A percentile compares a stretch with the other conserved stretches of the same genome.
phyloP scores from a whole-genome alignment of 73 alveolate species.

The Uronychia setigera region DNA sequence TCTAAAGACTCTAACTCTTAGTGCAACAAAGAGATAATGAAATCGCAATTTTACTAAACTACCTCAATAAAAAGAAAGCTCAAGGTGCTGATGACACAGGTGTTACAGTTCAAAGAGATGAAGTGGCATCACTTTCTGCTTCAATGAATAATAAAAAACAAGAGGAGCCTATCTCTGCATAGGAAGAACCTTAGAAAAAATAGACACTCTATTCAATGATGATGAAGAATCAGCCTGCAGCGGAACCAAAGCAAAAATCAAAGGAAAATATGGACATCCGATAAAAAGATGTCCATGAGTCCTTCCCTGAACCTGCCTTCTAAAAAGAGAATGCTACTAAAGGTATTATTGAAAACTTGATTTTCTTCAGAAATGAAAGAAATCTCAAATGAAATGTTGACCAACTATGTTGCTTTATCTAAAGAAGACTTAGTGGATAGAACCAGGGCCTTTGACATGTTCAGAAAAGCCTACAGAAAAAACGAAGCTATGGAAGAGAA shows the following conservation, averaged over 20 bases:
- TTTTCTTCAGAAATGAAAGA: neutral
- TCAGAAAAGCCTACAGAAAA: conserved; percentile 87
- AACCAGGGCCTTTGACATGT: conserved; percentile 81
- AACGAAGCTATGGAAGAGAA: conserved; percentile 88
- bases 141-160: neutral
- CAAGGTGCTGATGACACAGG: conserved; percentile 51
- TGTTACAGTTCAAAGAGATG: conserved; percentile 25
- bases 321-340: conserved; percentile 6
- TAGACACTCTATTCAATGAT: neutral
- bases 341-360: neutral
- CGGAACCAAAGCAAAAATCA: neutral
- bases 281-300: neutral
- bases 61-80: conserved; percentile 73
- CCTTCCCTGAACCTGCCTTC: neutral
- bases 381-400: conserved; percentile 35
- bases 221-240: neutral
- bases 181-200: neutral
- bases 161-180: too few species aligned
- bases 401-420: conserved; percentile 55
- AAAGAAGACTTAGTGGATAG: conserved; percentile 81
- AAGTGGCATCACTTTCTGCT: neutral
- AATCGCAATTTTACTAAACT: conserved; percentile 79
- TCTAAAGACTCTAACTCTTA: conserved; percentile 65
- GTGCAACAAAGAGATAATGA: conserved; percentile 87
- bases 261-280: neutral